Evolutionary conservation across 1,284 basidiomycete genomes (phyloP).

Genomic region (Volvariella volvacea): DNA sequence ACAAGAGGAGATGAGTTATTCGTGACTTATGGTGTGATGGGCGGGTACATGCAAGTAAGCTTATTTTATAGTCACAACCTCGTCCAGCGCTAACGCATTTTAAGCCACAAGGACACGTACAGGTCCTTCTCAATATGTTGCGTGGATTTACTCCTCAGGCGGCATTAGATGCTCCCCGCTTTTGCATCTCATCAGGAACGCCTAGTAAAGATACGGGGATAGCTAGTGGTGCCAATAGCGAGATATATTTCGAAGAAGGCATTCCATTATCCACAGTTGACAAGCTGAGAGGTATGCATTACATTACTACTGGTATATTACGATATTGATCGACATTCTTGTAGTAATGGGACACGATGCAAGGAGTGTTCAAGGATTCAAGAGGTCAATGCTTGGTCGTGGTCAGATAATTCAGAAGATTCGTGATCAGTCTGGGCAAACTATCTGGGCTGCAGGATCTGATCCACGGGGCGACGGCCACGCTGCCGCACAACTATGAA

Average conservation of each 20-base stretch:
- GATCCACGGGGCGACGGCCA: conserved; percentile 87
- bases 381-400: conserved; percentile 76
- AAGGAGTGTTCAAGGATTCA: conserved; percentile 53
- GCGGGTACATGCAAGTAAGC: conserved; percentile 82
- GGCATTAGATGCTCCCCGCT: conserved; percentile 89
- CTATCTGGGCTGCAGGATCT: conserved; percentile 85
- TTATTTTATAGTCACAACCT: conserved; percentile 1
- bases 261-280: conserved; percentile 57
- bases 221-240: conserved; percentile 69
- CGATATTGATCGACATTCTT: conserved; percentile 6
- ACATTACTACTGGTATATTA: conserved; percentile 1
- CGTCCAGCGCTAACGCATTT: not conserved
- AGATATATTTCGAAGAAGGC: conserved; percentile 86
- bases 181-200: conserved; percentile 85
- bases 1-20: conserved; percentile 80
- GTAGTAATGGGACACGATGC: conserved; percentile 85
- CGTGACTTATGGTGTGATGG: conserved; percentile 90
- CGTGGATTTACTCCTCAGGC: conserved; percentile 82
- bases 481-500: conserved; percentile 80
- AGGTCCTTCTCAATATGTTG: conserved; percentile 89
- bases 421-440: conserved; percentile 52
- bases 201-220: conserved; percentile 45
- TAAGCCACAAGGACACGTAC: conserved; percentile 86
- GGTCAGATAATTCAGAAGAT: conserved; percentile 88
- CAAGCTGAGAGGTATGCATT: conserved; percentile 50